Evolutionary conservation across 192 early-diverging fungal genomes (phyloP).

Genomic region (Coemansia sp.): DNA sequence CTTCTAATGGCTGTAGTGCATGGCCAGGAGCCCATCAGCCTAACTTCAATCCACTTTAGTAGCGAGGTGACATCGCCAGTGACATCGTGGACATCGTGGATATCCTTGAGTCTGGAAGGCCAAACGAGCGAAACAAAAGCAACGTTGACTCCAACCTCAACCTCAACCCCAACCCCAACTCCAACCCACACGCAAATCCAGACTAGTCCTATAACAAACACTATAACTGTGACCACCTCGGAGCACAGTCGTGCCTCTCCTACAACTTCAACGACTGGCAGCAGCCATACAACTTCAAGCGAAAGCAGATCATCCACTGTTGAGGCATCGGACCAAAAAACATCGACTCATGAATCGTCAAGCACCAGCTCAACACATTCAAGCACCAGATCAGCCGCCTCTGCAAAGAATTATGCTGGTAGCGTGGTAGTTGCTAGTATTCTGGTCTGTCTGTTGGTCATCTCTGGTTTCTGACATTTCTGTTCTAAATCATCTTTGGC

Average conservation of each 20-base stretch:
- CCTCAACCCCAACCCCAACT: background rate
- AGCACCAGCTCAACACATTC: background rate
- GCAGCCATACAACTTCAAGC: background rate
- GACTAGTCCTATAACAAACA: slow-evolving; percentile 1
- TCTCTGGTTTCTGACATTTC: background rate
- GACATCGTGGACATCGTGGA: background rate
- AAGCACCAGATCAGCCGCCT: background rate
- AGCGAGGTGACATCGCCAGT: background rate
- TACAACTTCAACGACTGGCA: background rate
- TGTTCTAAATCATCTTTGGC: background rate
- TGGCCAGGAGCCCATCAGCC: background rate
- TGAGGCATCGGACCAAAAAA: no score
- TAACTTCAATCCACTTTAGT: slow-evolving; percentile 14
- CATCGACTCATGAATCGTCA: background rate
- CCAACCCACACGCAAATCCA: background rate
- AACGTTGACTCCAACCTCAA: background rate
- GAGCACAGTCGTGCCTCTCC: background rate
- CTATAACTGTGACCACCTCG: background rate
- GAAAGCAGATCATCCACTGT: background rate
- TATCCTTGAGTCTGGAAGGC: background rate
- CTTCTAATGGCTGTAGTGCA: background rate
- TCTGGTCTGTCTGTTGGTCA: background rate
- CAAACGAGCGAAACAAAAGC: background rate
- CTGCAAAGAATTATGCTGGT: background rate
- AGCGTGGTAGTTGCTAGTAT: background rate